Percentiles rank a stretch among this genome's conserved stretches.
Evolutionary conservation across 208 protist species (phyloP).

Genomic region (Trichomonas tenax): DNA sequence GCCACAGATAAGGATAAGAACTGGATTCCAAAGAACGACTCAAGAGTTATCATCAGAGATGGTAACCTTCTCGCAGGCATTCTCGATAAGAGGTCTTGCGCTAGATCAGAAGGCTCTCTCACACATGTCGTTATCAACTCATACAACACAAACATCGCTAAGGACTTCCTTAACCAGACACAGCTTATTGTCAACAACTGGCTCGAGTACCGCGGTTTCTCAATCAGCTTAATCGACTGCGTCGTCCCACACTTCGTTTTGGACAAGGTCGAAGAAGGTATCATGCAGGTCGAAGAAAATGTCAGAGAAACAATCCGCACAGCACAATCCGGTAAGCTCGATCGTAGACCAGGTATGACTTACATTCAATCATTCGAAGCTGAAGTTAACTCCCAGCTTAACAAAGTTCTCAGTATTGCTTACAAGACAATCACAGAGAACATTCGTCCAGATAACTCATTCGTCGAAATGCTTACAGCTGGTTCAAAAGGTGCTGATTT

Average conservation of each 20-base stretch:
- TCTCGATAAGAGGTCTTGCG: constrained; percentile 47
- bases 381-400: constrained; percentile 72
- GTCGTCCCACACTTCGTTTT: constrained; percentile 77
- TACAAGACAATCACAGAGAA: constrained; percentile 52
- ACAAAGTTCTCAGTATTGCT: constrained; percentile 46
- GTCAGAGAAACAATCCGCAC: constrained; percentile 69
- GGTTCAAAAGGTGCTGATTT: constrained; percentile 93
- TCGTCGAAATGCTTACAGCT: constrained; percentile 81
- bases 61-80: constrained; percentile 52
- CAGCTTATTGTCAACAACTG: constrained; percentile 91
- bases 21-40: constrained; percentile 38
- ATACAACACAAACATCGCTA: constrained; percentile 70
- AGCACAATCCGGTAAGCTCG: constrained; percentile 71
- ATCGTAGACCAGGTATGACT: constrained; percentile 65
- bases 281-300: constrained; percentile 46
- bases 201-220: constrained; percentile 70
- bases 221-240: constrained; percentile 89
- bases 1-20: constrained; percentile 29
- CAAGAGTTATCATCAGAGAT: constrained; percentile 43
- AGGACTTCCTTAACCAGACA: constrained; percentile 61
- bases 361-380: constrained; percentile 92
- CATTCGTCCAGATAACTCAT: constrained; percentile 66
- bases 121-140: constrained; percentile 93
- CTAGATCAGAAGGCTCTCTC: constrained; percentile 55
- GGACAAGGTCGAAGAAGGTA: constrained; percentile 43